Base-by-base conservation (phyloP, 2,329 filamentous ascomycete species). In the Penicillium sp. region DNA sequence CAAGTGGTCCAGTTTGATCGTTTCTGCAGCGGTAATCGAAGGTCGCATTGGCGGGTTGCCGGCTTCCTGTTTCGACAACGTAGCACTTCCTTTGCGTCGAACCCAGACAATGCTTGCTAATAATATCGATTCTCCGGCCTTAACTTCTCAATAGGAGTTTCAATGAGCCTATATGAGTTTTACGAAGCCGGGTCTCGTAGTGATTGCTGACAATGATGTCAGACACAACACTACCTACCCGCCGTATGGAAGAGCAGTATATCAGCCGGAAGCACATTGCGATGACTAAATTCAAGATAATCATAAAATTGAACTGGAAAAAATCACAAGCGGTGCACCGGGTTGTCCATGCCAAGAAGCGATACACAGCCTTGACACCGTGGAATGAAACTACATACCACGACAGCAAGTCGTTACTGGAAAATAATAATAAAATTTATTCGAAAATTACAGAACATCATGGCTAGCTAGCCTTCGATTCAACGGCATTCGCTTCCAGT, bases 381-480 rank as follows among this genome's bases (percentile, higher is more conserved):
- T 58, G 37, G 61, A 58, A 56, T 57, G 60, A 55, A 57, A 63
- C 62, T 66, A 67, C 54, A 60, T 67, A 65, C 63, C 67, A 28
- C 17, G 52, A 34, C 28, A 55, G 59, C 56, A 51, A 64, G 58
- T 63, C 69, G 62, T 63, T 53, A 61, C 42, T 52, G 54, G 38
- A 65, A 67, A 64, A 63, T 15, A 64, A 60, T 53, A 61, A 57
- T 6, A 15, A 51, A 34, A 28, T 17, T 10, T 48, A 41, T 37
- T 31, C 31, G 15, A 14, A 10, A 15, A 3, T 10, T 12, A n/a
- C 11, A 37, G 12, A 58, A 35, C 35, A 37, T 14, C 42, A 39
- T 8, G 31, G 37, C 22, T 34, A 20, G 34, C 22, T 45, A 42
- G 28, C 39, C 45, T 42, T 22, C 47, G 25, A 15, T 61, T 54